Percentiles rank a stretch among this genome's conserved stretches.
Evolutionary conservation across 225 moss, liverwort and hornwort species (phyloP).

Genomic region (Polytrichum commune): DNA sequence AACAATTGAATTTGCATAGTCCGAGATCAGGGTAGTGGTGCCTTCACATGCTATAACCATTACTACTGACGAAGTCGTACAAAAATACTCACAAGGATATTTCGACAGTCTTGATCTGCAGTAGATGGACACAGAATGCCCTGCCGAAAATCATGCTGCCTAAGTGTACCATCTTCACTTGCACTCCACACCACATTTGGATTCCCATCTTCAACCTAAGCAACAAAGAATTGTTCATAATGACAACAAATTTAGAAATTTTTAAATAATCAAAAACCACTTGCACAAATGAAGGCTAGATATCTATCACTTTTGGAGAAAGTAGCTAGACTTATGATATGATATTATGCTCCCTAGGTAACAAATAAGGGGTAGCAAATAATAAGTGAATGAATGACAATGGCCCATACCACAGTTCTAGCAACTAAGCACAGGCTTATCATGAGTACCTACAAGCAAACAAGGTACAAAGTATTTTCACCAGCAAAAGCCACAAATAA

Average conservation of each 20-base stretch:
- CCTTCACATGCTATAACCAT: too few species aligned
- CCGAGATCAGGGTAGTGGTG: too few species aligned
- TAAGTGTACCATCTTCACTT: conserved; percentile 94
- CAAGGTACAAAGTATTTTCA: conserved; percentile 8
- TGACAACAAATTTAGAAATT: neutral
- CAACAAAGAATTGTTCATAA: conserved; percentile 5
- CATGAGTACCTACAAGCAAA: conserved; percentile 4
- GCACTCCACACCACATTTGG: conserved; percentile 99
- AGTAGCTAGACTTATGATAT: too few species aligned
- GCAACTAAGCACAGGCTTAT: neutral
- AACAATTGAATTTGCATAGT: neutral
- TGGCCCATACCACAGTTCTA: neutral
- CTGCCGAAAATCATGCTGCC: conserved; percentile 97
- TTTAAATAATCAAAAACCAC: too few species aligned
- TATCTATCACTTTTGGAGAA: too few species aligned
- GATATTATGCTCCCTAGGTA: too few species aligned
- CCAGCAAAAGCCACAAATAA: conserved; percentile 9
- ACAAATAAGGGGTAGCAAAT: too few species aligned
- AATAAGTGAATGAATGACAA: neutral
- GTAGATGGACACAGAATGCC: conserved; percentile 74
- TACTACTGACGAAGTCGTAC: neutral
- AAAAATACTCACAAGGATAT: conserved; percentile 75
- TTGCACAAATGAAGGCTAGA: too few species aligned
- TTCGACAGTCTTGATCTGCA: conserved; percentile 77
- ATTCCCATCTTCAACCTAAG: conserved; percentile 96